Percentiles rank a stretch among this genome's conserved stretches.
Evolutionary conservation across 257 asterid genomes (phyloP).

Genomic region (Eucommia ulmoides): DNA sequence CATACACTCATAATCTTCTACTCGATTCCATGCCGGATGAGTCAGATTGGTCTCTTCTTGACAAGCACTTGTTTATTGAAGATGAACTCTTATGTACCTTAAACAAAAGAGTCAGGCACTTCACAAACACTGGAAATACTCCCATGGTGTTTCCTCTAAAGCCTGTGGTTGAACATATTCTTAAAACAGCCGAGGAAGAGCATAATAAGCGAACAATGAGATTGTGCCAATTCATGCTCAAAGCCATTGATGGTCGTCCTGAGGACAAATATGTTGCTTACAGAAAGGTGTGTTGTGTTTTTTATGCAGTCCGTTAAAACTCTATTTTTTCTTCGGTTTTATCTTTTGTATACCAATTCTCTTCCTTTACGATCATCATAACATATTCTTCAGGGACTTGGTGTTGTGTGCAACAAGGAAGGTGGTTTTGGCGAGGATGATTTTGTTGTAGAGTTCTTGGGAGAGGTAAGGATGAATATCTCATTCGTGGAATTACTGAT

Average conservation of each 20-base stretch:
- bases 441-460: slow-evolving; percentile 94
- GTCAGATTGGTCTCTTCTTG: slow-evolving; percentile 74
- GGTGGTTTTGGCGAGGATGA: slow-evolving; percentile 88
- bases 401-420: slow-evolving; percentile 96
- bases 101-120: slow-evolving; percentile 70
- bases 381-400: slow-evolving; percentile 68
- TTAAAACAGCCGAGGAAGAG: slow-evolving; percentile 43
- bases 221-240: slow-evolving; percentile 60
- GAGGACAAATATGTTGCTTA: slow-evolving; percentile 92
- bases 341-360: slow-evolving; percentile 1
- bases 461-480: too few species aligned
- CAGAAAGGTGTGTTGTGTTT: slow-evolving; percentile 58
- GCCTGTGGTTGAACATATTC: slow-evolving; percentile 75
- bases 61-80: slow-evolving; percentile 82
- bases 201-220: slow-evolving; percentile 50
- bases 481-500: too few species aligned
- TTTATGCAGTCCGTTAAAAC: neutral
- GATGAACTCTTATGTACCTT: slow-evolving; percentile 78
- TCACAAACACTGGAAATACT: slow-evolving; percentile 81
- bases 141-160: slow-evolving; percentile 82
- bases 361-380: slow-evolving; percentile 7
- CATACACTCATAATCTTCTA: slow-evolving; percentile 90
- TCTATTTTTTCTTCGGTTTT: neutral
- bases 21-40: slow-evolving; percentile 99
- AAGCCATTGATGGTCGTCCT: slow-evolving; percentile 74